Base-by-base conservation (phyloP, 306 rosid genomes). In the Dryas octopetala region DNA sequence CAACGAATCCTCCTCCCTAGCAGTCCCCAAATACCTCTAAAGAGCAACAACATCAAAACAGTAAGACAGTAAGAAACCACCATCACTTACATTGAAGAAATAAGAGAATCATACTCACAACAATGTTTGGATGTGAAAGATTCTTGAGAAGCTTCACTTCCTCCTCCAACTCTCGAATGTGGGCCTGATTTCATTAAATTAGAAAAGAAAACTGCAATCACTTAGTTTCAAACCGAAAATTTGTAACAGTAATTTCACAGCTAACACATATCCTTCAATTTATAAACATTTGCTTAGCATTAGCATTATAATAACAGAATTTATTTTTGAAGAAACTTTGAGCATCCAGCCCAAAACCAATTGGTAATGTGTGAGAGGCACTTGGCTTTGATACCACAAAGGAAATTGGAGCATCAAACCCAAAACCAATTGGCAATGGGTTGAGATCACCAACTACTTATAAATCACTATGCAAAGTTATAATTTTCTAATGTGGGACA, bases 101-200 rank as follows among this genome's bases (percentile, higher is more conserved):
- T n/a, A 73, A 51, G 5, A 32, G 58, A 52, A 52, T 67, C 59
- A 14, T 54, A 89, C 96, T 88, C 82, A 91, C 98, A 79, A 93
- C 98, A 79, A 93, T 93, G 78, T 91, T 93, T 52, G 94, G 89
- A 77, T 93, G 98, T 32, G 91, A 86, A 67, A 93, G 97, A 80
- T 93, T 89, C 90, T 89, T 91, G 69, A 93, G 86, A 82, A 89
- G 93, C 81, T 86, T 91, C 79, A 93, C 90, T 83, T 93, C 98
- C 74, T 93, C 97, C 82, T 93, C 98, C 69, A 93, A 85, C 86
- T 93, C 97, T 70, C 87, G 80, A 66, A 93, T 91, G 62, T 93
- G 90, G 76, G 94, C 97, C 98, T 91, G 79, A 67, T 69, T 67
- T n/a, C 53, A 75, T 62, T 57, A 47, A 13, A 48, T 70, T 19